Evolutionary conservation across 1,284 basidiomycete species (phyloP).

Genomic region (Malassezia slooffiae): DNA sequence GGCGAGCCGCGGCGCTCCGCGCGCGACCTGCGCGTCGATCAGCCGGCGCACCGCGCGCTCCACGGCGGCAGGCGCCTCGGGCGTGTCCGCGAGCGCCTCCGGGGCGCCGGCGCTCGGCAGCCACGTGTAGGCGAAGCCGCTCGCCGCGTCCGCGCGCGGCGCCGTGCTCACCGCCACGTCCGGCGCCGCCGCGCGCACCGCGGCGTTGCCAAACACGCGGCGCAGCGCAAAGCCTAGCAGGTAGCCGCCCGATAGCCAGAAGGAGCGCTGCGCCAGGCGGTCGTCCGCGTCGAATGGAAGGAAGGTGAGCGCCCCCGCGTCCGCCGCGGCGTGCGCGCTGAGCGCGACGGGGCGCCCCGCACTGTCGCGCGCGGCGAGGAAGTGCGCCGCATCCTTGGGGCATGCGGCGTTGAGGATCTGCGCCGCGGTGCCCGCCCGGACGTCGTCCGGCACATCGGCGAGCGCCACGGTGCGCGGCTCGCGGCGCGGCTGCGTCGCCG

Average conservation of each 20-base stretch:
- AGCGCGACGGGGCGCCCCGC: conserved; percentile 4
- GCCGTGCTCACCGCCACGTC: conserved; percentile 1
- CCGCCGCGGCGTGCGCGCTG: not conserved
- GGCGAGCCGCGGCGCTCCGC: not conserved
- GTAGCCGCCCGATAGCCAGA: conserved; percentile 19
- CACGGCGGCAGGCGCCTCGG: not conserved
- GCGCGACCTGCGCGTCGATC: not conserved
- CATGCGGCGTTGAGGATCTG: conserved; percentile 7
- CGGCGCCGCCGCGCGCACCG: conserved; percentile 5
- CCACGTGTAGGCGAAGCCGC: conserved; percentile 13
- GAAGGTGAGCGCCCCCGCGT: not conserved
- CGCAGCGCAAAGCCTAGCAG: conserved; percentile 11
- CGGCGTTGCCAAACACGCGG: not conserved
- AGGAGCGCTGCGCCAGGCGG: conserved; percentile 10
- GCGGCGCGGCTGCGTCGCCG: no score
- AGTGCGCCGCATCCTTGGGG: conserved; percentile 9
- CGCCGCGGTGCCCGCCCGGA: conserved; percentile 1
- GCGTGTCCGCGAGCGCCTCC: no score
- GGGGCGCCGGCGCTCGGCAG: no score
- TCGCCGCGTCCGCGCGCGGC: not conserved
- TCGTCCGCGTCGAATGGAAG: conserved; percentile 10
- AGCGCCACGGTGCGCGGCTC: no score
- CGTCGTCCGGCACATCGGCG: not conserved
- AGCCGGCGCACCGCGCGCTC: conserved; percentile 1
- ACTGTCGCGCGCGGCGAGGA: conserved; percentile 9